These are phyloP conservation scores for Volvox carteri DNA, from an alignment of 163 green algal species.

Conservation along the genomic window DNA sequence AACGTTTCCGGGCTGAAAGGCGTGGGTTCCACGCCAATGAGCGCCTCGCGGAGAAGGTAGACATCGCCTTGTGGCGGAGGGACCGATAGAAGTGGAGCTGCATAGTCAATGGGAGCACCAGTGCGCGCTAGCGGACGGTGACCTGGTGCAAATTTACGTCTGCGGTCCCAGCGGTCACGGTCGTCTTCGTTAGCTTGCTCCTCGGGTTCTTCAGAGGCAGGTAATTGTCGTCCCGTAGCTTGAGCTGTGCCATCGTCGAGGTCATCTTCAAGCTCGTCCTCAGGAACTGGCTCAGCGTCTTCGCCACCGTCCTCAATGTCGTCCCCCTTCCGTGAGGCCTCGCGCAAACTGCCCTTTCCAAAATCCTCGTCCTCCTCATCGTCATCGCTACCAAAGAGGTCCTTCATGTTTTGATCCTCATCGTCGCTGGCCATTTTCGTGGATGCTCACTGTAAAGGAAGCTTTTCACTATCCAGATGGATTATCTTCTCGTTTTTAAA, in stretches of 20 bases:
- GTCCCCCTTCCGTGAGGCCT: not conserved
- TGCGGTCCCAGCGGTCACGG: not conserved
- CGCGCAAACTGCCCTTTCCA: conserved; percentile 13
- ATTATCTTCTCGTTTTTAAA: no score
- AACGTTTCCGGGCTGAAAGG: conserved; percentile 75
- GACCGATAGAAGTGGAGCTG: conserved; percentile 29
- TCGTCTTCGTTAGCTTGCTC: conserved; percentile 11
- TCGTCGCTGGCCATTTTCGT: conserved; percentile 48
- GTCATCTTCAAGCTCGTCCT: conserved; percentile 44
- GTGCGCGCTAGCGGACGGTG: conserved; percentile 17
- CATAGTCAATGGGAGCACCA: conserved; percentile 12
- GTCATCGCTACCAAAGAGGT: conserved; percentile 48
- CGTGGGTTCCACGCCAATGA: conserved; percentile 67
- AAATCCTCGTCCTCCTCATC: conserved; percentile 34
- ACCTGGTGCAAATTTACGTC: not conserved
- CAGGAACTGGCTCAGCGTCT: not conserved
- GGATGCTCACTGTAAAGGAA: not conserved
- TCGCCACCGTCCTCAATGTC: conserved; percentile 28
- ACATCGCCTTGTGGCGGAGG: conserved; percentile 22
- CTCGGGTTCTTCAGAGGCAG: conserved; percentile 39
- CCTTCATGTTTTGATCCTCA: conserved; percentile 51
- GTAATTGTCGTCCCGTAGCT: not conserved
- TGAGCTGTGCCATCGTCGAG: not conserved
- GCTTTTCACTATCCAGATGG: not conserved
- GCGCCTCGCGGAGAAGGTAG: conserved; percentile 35